Evolutionary conservation across 1,284 basidiomycete genomes (phyloP).

Genomic region (Volvariella volvacea): DNA sequence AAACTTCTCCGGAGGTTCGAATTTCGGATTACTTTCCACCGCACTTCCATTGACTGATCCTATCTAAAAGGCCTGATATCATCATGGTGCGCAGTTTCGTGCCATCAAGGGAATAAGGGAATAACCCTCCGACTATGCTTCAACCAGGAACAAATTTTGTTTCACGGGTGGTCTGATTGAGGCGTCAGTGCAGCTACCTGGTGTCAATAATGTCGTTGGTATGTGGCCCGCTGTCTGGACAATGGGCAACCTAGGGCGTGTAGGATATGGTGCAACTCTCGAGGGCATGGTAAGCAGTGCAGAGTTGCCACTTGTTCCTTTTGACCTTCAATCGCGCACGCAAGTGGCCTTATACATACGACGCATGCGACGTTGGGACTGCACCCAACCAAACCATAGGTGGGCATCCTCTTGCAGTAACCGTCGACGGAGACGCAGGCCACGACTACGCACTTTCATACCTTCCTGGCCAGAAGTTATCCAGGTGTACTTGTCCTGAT

Average conservation of each 20-base stretch:
- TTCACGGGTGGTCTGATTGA: constrained; percentile 59
- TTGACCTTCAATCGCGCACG: background rate
- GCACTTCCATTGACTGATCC: constrained; percentile 2
- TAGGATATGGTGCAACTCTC: constrained; percentile 39
- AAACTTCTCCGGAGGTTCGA: constrained; percentile 61
- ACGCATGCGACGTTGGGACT: constrained; percentile 65
- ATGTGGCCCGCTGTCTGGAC: constrained; percentile 68
- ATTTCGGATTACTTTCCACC: background rate
- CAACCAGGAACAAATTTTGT: constrained; percentile 44
- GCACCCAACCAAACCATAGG: constrained; percentile 45
- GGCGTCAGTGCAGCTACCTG: constrained; percentile 57
- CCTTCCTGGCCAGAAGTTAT: constrained; percentile 70
- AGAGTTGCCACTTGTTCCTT: background rate
- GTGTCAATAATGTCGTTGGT: constrained; percentile 40
- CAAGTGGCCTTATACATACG: constrained; percentile 71
- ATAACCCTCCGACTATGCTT: background rate
- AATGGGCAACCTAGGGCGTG: constrained; percentile 54
- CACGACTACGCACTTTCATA: constrained; percentile 37
- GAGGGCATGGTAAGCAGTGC: constrained; percentile 33
- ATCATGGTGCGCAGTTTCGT: constrained; percentile 24
- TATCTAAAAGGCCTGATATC: constrained; percentile 39
- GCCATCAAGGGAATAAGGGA: constrained; percentile 1
- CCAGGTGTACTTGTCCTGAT: constrained; percentile 66
- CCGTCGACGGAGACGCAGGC: constrained; percentile 36
- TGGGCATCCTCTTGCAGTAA: constrained; percentile 31